Conservation (phyloP, 495 filamentous ascomycete genomes). For the Aspergillus panamensis region DNA sequence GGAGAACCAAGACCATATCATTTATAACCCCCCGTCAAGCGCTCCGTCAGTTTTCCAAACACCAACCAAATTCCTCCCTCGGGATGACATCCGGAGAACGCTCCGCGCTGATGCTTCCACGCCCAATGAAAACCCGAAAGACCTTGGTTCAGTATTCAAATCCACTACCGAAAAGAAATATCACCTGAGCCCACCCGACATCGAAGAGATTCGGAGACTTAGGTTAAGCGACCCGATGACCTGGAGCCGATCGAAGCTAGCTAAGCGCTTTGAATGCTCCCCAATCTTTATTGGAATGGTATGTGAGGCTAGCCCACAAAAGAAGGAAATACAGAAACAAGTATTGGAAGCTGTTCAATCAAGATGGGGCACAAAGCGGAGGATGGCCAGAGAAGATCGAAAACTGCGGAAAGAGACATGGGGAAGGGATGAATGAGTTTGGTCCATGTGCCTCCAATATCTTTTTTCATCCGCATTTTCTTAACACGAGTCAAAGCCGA, state of each 20-base stretch:
- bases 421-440: slow-evolving; percentile 46
- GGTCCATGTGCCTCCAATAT: background rate
- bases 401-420: slow-evolving; percentile 60
- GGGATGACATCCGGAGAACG: slow-evolving; percentile 65
- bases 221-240: slow-evolving; percentile 60
- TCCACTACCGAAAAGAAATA: slow-evolving; percentile 60
- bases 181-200: slow-evolving; percentile 68
- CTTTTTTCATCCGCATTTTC: background rate
- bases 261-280: slow-evolving; percentile 73
- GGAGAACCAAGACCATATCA: slow-evolving; percentile 60
- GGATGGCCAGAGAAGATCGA: slow-evolving; percentile 71
- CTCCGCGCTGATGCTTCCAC: slow-evolving; percentile 38
- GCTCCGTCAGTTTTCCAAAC: slow-evolving; percentile 79
- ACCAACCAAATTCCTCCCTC: slow-evolving; percentile 84
- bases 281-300: slow-evolving; percentile 65
- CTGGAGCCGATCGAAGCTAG: slow-evolving; percentile 70
- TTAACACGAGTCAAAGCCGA: background rate
- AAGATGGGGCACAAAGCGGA: slow-evolving; percentile 69
- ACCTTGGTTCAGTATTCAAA: slow-evolving; percentile 56
- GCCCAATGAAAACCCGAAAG: slow-evolving; percentile 22
- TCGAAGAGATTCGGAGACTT: slow-evolving; percentile 74
- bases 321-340: slow-evolving; percentile 51
- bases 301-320: slow-evolving; percentile 44
- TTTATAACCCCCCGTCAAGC: slow-evolving; percentile 93
- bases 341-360: slow-evolving; percentile 59